Evolutionary conservation across 2,329 filamentous ascomycete genomes (phyloP).

Genomic region (Neopestalotiopsis sp.): DNA sequence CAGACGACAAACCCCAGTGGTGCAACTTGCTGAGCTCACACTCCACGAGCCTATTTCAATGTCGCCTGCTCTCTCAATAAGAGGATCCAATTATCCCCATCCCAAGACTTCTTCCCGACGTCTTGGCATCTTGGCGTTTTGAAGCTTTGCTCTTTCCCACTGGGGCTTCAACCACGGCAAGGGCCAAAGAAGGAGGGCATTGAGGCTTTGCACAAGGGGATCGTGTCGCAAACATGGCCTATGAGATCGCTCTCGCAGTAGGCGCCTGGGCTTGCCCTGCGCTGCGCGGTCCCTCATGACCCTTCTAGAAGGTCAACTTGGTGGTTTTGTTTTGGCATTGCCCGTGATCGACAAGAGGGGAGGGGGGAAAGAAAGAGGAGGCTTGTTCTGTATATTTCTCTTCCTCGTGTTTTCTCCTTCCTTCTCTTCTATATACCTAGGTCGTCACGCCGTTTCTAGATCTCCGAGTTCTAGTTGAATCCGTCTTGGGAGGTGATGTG

Average conservation of each 20-base stretch:
- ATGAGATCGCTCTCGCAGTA: neutral
- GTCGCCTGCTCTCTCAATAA: neutral
- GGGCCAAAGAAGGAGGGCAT: neutral
- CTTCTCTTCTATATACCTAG: neutral
- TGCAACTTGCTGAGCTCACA: too few relatives aligned
- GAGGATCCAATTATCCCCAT: neutral
- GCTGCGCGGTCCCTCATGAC: slow-evolving; percentile 5
- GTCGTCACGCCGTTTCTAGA: neutral
- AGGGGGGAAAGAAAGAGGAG: neutral
- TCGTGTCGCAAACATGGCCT: neutral
- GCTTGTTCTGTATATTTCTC: neutral
- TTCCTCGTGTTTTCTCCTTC: neutral
- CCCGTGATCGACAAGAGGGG: neutral
- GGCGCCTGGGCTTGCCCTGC: neutral
- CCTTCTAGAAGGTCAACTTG: slow-evolving; percentile 16
- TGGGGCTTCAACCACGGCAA: neutral
- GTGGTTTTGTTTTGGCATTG: neutral
- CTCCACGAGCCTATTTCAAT: neutral
- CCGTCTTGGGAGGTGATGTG: neutral
- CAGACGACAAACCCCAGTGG: neutral
- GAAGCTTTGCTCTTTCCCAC: neutral
- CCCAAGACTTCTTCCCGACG: neutral
- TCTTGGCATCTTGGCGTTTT: slow-evolving; percentile 11
- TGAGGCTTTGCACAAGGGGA: neutral
- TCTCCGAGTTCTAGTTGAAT: neutral